Evolutionary conservation across 805 yeast species (phyloP), one percentile per base, ranked within the genome.

Genomic region (Wickerhamiella dianesei): DNA sequence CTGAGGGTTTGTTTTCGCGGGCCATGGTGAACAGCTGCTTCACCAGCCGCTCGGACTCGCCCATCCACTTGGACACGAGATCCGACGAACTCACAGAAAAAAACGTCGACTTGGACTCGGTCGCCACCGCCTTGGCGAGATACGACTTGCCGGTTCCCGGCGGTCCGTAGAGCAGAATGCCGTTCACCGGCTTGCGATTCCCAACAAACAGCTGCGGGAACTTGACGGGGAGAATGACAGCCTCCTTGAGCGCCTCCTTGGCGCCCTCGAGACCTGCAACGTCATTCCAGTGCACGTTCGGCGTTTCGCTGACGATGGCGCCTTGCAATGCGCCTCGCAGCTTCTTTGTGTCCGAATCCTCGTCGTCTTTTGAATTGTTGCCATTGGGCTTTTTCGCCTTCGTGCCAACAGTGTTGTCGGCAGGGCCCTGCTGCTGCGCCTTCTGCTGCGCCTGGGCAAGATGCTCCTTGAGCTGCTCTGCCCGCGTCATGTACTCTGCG

Each of bases 71-170:
- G 54, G 94, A 82, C 2, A 92, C 97, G 57, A 92, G 73, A 64
- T 92, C 98, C 13, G 95, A 83, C 0, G 96, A 86, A n/a, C 94
- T 82, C 1, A 92, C 95, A 2, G 95, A 83, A 66, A 92, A 92
- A 58, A 92, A 92, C 0, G 98, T 92, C 0, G 96, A 85, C 62
- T 89, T 87, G 44, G 97, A 96, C 59, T 92, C 98, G 0, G 98
- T 92, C 21, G 98, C 98, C 6, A 92, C 97, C 0, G 98, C 98
- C 62, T 92, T 92, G 9, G 98, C 98, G 49, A 92, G 69, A 60
- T 80, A 92, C 1, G 97, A 89, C 60, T 92, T 92, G 71, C 98
- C 98, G 0, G 98, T 92, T 59, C 98, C 98, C 2, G 98, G 98
- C 18, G 94, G 94, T 0, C 94, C 94, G 59, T 83, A 84, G 19